These are phyloP conservation scores for Carex pumila DNA, from an alignment of 176 grass and related monocot genomes.

Conservation along the genomic window DNA sequence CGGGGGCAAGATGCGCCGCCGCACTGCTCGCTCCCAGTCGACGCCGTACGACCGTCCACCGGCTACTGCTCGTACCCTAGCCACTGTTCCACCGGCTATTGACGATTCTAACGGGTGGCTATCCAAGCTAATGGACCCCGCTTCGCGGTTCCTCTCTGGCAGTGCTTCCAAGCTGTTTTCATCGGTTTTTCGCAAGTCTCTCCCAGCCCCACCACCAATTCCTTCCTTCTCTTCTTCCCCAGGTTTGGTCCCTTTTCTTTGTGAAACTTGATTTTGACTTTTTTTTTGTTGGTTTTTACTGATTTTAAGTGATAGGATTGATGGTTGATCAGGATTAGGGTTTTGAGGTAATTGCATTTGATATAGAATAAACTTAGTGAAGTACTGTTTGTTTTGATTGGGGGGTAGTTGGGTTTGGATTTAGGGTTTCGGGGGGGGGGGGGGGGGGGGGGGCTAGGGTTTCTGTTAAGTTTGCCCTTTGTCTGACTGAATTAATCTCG, in stretches of 20 bases:
- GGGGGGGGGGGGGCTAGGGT: background rate
- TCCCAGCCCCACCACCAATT: background rate
- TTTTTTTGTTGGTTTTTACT: background rate
- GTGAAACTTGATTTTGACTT: background rate
- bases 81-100: background rate
- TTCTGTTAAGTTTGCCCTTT: background rate
- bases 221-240: background rate
- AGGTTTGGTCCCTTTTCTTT: constrained; percentile 3
- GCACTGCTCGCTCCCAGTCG: constrained; percentile 23
- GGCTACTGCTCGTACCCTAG: constrained; percentile 25
- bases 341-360: constrained; percentile 10
- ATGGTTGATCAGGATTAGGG: background rate
- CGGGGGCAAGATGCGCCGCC: constrained; percentile 77
- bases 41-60: constrained; percentile 66
- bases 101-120: constrained; percentile 44
- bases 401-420: background rate
- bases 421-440: background rate
- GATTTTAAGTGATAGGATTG: background rate
- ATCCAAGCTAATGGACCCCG: constrained; percentile 69
- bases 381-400: background rate
- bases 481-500: background rate
- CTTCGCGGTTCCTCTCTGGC: constrained; percentile 65
- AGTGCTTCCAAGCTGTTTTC: constrained; percentile 71
- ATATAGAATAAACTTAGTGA: background rate
- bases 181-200: constrained; percentile 69